Base-by-base conservation (phyloP, 1,284 basidiomycete species). In the Phylloporus sp. region DNA sequence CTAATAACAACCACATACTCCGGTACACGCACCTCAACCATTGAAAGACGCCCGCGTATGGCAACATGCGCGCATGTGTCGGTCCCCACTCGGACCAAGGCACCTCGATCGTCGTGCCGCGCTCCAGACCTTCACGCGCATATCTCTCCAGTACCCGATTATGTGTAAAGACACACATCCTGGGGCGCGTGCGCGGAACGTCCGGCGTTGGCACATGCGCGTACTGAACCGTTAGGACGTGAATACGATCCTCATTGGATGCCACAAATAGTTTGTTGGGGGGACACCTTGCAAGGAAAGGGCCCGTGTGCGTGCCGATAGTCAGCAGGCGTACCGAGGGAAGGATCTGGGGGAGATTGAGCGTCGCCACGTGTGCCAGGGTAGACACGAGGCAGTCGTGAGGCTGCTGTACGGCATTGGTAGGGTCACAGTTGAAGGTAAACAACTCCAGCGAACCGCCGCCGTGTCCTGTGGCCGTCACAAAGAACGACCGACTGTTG, bases 41-140 rank as follows among this genome's bases (percentile, higher is more conserved):
- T 37, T 80, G 75, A 64, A 80, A 81, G 27, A 70, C 65, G 4
- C 65, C 67, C 20, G 70, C 47, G 15, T 76, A 77, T 7, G 73
- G 69, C 29, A 86, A 61, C 66, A 86, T 79, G 3, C 86, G 78
- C 23, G 84, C 80, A 27, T 82, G 74, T 17, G 60, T 49, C 4
- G 77, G 81, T 2, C 86, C 88, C 88, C 88, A 89, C 14, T 77
- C 73, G 0, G 76, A 66, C 87, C 87, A 89, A 1, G 72, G 69
- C 11, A 82, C 70, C 32, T 61, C 53, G 39, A 62, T 27, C 35
- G 67, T 27, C 12, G 27, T 20, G n/a, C 49, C 32, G 3, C 11
- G 41, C 27, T 41, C 52, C 7, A 39, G 12, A 35, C 59, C 49
- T 23, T 62, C 32, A 32, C 59, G 47, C n/a, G 83, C 29, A 64